phyloP scores from a whole-genome alignment of 225 moss, liverwort and hornwort species.

The Polytrichum commune region DNA sequence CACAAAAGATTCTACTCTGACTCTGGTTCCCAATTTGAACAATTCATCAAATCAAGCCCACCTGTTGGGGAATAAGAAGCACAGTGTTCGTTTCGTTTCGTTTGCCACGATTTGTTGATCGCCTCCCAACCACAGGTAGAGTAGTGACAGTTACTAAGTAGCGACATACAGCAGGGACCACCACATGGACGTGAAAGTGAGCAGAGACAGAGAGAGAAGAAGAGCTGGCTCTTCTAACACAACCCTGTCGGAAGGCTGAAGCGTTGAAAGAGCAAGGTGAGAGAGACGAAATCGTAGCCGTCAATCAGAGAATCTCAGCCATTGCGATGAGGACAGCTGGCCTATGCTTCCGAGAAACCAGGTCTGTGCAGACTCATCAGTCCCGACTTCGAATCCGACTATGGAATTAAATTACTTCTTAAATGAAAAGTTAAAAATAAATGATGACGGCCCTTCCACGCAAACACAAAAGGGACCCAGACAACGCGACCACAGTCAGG shows the following conservation, averaged over 20 bases:
- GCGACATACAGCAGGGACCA: background rate
- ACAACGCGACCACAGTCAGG: too few species aligned
- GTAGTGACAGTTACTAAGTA: too few species aligned
- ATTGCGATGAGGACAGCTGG: background rate
- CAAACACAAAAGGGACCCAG: background rate
- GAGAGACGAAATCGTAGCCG: slow-evolving; percentile 1
- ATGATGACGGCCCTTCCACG: background rate
- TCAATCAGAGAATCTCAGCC: background rate
- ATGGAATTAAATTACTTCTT: background rate
- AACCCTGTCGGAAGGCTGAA: background rate
- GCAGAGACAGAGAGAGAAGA: background rate
- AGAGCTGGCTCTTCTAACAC: background rate
- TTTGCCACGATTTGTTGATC: too few species aligned
- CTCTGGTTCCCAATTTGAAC: too few species aligned
- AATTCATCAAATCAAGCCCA: too few species aligned
- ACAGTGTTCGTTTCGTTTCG: too few species aligned
- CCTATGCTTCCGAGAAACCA: background rate
- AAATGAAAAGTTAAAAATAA: background rate
- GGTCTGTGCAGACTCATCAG: background rate
- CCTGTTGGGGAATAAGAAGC: too few species aligned
- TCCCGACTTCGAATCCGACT: background rate
- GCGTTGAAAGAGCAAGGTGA: background rate
- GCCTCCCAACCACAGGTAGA: too few species aligned
- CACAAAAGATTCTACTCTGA: too few species aligned
- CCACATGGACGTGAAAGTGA: background rate